phyloP scores from a whole-genome alignment of 2,329 filamentous ascomycete genomes.

The Epichloe elymi region DNA sequence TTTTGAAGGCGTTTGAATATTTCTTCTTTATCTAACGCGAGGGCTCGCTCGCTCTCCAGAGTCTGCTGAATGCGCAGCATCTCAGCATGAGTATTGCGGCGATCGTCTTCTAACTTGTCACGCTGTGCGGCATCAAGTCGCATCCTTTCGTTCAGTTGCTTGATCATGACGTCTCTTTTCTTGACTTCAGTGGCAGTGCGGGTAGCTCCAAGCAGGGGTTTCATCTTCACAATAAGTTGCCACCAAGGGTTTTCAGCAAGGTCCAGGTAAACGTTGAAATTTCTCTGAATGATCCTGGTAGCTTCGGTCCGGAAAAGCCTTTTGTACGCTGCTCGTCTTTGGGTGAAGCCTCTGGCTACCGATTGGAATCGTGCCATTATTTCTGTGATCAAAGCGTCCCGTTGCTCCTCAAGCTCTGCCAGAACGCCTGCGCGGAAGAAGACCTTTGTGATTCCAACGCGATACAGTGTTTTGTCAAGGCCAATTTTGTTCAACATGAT shows the following conservation, averaged over 20 bases:
- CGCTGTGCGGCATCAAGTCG: slow-evolving; percentile 60
- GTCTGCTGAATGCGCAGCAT: slow-evolving; percentile 85
- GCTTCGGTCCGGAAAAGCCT: slow-evolving; percentile 89
- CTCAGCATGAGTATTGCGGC: slow-evolving; percentile 74
- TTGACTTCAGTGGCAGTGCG: slow-evolving; percentile 88
- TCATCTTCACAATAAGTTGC: slow-evolving; percentile 90
- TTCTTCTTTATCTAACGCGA: slow-evolving; percentile 95
- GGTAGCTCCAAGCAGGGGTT: slow-evolving; percentile 82
- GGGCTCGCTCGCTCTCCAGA: slow-evolving; percentile 86
- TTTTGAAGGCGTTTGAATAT: slow-evolving; percentile 94
- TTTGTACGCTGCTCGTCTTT: slow-evolving; percentile 82
- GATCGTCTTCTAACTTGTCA: slow-evolving; percentile 77
- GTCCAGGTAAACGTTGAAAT: slow-evolving; percentile 83
- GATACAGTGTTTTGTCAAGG: slow-evolving; percentile 74
- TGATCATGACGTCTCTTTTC: slow-evolving; percentile 87
- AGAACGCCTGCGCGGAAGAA: slow-evolving; percentile 96
- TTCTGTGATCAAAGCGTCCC: slow-evolving; percentile 81
- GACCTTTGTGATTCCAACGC: slow-evolving; percentile 91
- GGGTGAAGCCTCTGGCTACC: slow-evolving; percentile 76
- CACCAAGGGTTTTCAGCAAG: slow-evolving; percentile 94
- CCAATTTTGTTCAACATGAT: slow-evolving; percentile 83
- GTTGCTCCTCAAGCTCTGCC: slow-evolving; percentile 90
- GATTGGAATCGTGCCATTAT: slow-evolving; percentile 94
- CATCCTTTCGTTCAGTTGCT: slow-evolving; percentile 74
- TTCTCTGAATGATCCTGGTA: slow-evolving; percentile 84